phyloP scores from a whole-genome alignment of 2,329 filamentous ascomycete genomes.

The Fusarium nematophilum region DNA sequence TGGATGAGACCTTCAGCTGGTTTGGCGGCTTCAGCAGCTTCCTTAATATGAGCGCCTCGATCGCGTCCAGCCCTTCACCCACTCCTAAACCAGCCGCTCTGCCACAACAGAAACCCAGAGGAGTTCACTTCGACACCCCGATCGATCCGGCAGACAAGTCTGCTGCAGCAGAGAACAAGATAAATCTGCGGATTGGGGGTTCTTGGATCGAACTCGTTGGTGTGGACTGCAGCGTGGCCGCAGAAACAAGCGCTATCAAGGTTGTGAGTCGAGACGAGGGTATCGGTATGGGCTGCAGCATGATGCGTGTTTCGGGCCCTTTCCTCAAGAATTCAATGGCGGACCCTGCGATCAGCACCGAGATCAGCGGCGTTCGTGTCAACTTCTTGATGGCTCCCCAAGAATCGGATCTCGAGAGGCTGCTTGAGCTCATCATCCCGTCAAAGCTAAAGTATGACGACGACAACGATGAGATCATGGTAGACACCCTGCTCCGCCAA shows the following conservation, averaged over 20 bases:
- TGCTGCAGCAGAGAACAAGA: slow-evolving; percentile 68
- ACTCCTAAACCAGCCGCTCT: slow-evolving; percentile 50
- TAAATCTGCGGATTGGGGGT: slow-evolving; percentile 82
- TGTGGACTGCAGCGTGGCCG: slow-evolving; percentile 76
- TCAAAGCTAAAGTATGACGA: slow-evolving; percentile 90
- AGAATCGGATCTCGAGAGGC: slow-evolving; percentile 81
- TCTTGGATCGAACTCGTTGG: slow-evolving; percentile 81
- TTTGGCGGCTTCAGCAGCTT: slow-evolving; percentile 94
- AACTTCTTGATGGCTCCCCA: slow-evolving; percentile 80
- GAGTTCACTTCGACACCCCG: slow-evolving; percentile 69
- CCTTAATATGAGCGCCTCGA: slow-evolving; percentile 86
- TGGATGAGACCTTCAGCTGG: slow-evolving; percentile 89
- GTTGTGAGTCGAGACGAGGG: slow-evolving; percentile 79
- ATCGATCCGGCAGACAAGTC: slow-evolving; percentile 61
- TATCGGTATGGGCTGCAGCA: slow-evolving; percentile 78
- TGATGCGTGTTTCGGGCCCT: slow-evolving; percentile 80
- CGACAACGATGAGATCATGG: slow-evolving; percentile 90
- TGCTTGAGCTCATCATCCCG: slow-evolving; percentile 88
- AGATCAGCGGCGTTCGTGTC: slow-evolving; percentile 74
- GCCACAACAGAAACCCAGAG: slow-evolving; percentile 61
- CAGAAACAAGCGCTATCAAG: slow-evolving; percentile 86
- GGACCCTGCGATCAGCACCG: slow-evolving; percentile 70
- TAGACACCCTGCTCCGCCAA: slow-evolving; percentile 90
- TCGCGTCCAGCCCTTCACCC: slow-evolving; percentile 76
- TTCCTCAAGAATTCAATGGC: slow-evolving; percentile 64